Conservation (phyloP, 352 stramenopile genomes). For the Pelagophyceae sp. region DNA sequence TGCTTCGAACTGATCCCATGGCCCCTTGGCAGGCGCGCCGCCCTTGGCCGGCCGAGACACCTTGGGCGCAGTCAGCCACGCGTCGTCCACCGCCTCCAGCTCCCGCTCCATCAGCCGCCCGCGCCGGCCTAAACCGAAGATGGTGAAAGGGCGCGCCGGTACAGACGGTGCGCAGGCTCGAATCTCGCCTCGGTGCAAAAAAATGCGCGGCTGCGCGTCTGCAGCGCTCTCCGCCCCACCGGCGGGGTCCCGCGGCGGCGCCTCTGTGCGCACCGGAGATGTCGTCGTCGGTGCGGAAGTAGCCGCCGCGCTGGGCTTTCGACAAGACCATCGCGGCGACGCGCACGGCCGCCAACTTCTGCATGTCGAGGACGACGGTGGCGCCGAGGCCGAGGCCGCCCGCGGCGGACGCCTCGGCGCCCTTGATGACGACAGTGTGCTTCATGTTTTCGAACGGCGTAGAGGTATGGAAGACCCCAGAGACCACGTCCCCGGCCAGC, state of each 20-base stretch:
- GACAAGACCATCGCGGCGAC: constrained; percentile 37
- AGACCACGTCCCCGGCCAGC: constrained; percentile 37
- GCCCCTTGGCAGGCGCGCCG: background rate
- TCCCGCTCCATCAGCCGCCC: constrained; percentile 23
- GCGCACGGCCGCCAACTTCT: constrained; percentile 40
- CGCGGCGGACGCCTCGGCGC: background rate
- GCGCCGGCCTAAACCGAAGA: constrained; percentile 18
- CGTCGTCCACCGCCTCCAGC: constrained; percentile 45
- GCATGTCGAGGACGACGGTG: constrained; percentile 39
- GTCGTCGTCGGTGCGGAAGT: constrained; percentile 71
- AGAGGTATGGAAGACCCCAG: constrained; percentile 52
- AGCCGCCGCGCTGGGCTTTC: background rate
- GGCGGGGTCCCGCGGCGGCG: too few species aligned
- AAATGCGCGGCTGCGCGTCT: too few species aligned
- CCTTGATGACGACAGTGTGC: constrained; percentile 7
- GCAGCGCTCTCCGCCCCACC: too few species aligned
- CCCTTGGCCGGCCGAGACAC: constrained; percentile 3
- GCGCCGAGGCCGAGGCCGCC: constrained; percentile 31
- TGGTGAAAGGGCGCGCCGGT: too few species aligned
- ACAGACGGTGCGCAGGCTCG: too few species aligned
- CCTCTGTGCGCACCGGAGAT: constrained; percentile 53
- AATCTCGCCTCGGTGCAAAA: too few species aligned
- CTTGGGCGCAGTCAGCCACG: constrained; percentile 40
- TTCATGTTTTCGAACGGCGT: constrained; percentile 40
- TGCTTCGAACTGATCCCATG: constrained; percentile 92